A percentile compares a stretch with the other conserved stretches of the same genome.
Conservation (phyloP, 805 yeast genomes). For the Metschnikowia lachancei region DNA sequence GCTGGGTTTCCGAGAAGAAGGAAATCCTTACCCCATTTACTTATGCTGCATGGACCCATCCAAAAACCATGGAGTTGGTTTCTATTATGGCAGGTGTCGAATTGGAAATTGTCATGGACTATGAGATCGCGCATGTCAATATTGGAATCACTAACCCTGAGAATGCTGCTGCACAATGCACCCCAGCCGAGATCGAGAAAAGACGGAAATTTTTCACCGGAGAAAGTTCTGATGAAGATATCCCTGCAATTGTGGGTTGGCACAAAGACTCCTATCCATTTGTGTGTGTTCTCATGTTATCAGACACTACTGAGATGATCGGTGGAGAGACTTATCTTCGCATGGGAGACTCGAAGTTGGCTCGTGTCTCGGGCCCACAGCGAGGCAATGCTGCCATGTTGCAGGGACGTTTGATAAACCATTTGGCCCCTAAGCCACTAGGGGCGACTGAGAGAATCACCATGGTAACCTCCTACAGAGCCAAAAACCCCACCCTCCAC, state of each 20-base stretch:
- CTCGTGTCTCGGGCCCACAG: conserved; percentile 19
- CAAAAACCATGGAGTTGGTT: conserved; percentile 52
- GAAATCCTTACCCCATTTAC: conserved; percentile 47
- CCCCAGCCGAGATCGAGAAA: conserved; percentile 9
- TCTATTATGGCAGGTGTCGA: conserved; percentile 60
- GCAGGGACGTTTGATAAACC: conserved; percentile 22
- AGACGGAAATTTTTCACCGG: conserved; percentile 14
- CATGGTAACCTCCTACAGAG: conserved; percentile 41
- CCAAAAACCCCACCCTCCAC: conserved; percentile 27
- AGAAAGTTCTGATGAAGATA: conserved; percentile 31
- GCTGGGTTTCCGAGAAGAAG: conserved; percentile 41
- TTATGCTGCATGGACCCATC: conserved; percentile 57
- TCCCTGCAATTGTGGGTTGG: conserved; percentile 62
- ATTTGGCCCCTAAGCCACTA: conserved; percentile 27
- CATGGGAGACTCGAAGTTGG: conserved; percentile 34
- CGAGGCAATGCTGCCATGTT: conserved; percentile 21
- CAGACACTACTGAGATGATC: conserved; percentile 55
- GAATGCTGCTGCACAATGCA: conserved; percentile 32
- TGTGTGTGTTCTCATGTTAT: conserved; percentile 62
- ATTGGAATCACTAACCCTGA: conserved; percentile 43
- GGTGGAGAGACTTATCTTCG: conserved; percentile 60
- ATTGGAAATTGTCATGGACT: conserved; percentile 53
- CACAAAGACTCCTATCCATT: conserved; percentile 63
- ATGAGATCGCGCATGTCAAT: conserved; percentile 55
- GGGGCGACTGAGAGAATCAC: conserved; percentile 40